Base-by-base conservation (phyloP, 2,329 filamentous ascomycete genomes). In the Aspergillus fumigatiaffinis region DNA sequence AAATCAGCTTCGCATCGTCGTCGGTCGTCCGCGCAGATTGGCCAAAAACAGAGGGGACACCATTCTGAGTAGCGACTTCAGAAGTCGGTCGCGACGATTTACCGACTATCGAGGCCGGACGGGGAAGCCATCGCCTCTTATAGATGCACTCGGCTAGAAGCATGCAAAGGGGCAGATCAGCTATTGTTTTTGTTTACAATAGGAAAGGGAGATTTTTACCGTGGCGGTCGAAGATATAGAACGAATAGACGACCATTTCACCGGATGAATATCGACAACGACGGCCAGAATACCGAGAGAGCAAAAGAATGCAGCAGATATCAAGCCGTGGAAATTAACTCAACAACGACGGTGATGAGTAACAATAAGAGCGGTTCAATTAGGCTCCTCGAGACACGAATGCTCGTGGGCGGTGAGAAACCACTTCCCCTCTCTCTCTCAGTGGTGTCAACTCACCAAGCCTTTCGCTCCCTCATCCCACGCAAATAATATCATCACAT, bases 221-320 rank as follows among this genome's bases (percentile, higher is more conserved):
- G 78, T 99, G 94, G 64, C 94, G 89, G 79, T 99, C 94, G 75
- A 99, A 99, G 73, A 99, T 97, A 82, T 96, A 96, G 79, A 99
- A 96, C 59, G 92, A 92, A 79, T 95, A 97, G 76, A 97, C 90
- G 60, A 89, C 87, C 94, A 99, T 97, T 71, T 67, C 80, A 61
- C 44, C 28, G 48, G 53, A 51, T 38, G 32, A 57, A 60, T 59
- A 59, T 58, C 26, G 20, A 32, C 20, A 52, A n/a, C 6, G 50
- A 53, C 14, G 17, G 23, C 9, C n/a, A 9, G 6, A 14, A 23
- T 17, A n/a, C 46, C 21, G 9, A 53, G 42, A 41, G 42, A n/a
- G 29, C 20, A 12, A 35, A 12, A 17, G 9, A 26, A n/a, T n/a
- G 25, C 21, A 25, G 7, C 17, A 52, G 49, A 48, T 25, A 12